Evolutionary conservation across 108 stramenopile genomes (phyloP).

Genomic region (Schizochytrium sp.): DNA sequence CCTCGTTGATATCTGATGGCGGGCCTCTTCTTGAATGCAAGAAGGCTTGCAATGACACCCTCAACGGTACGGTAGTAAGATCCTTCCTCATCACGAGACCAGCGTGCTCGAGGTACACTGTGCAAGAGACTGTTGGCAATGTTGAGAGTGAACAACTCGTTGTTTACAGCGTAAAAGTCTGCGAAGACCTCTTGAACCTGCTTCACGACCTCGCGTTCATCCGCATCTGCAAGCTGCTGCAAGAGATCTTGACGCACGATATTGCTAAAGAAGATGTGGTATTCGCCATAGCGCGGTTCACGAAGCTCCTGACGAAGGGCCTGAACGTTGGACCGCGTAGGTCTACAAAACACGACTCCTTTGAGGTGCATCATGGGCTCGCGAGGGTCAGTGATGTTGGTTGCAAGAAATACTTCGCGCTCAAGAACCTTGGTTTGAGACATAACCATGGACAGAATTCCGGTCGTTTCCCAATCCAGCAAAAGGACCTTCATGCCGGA

Average conservation of each 20-base stretch:
- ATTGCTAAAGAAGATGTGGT: slow-evolving; percentile 96
- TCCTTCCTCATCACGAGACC: slow-evolving; percentile 22
- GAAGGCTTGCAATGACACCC: slow-evolving; percentile 88
- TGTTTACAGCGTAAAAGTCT: slow-evolving; percentile 95
- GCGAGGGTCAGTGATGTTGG: slow-evolving; percentile 70
- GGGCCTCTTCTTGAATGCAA: slow-evolving; percentile 89
- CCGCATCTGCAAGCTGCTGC: slow-evolving; percentile 88
- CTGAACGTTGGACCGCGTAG: slow-evolving; percentile 85
- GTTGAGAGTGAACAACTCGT: slow-evolving; percentile 90
- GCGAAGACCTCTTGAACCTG: slow-evolving; percentile 97
- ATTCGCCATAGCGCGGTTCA: slow-evolving; percentile 88
- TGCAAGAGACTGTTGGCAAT: slow-evolving; percentile 83
- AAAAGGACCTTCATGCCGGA: slow-evolving; percentile 93
- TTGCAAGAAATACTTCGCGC: slow-evolving; percentile 74
- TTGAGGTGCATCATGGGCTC: slow-evolving; percentile 86
- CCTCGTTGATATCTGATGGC: slow-evolving; percentile 88
- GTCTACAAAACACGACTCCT: slow-evolving; percentile 90
- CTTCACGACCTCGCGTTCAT: slow-evolving; percentile 83
- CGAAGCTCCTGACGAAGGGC: slow-evolving; percentile 84
- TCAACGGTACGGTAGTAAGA: slow-evolving; percentile 87
- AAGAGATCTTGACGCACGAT: slow-evolving; percentile 81
- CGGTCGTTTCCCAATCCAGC: slow-evolving; percentile 85
- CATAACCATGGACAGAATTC: slow-evolving; percentile 80
- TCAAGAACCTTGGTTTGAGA: slow-evolving; percentile 88
- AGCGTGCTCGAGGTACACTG: slow-evolving; percentile 66